Conservation (phyloP, 345 rosid species). For the Rhodomyrtus tomentosa region DNA sequence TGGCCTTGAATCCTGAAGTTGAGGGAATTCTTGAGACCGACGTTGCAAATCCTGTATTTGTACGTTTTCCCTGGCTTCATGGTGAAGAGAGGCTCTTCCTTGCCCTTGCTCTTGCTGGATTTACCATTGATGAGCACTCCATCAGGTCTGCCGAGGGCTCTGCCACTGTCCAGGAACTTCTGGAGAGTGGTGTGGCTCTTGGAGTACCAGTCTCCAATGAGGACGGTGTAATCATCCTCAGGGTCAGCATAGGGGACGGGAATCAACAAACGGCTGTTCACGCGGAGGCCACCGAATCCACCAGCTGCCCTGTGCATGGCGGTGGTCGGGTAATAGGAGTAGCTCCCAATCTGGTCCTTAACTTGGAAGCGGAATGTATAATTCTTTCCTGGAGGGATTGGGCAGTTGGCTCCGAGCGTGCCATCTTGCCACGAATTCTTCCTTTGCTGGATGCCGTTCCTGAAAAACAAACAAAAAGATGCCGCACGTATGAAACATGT, state of each 20-base stretch:
- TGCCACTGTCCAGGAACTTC: slow-evolving; percentile 3
- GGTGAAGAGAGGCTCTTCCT: slow-evolving; percentile 4
- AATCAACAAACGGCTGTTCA: slow-evolving; percentile 4
- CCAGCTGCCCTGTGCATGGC: slow-evolving; percentile 6
- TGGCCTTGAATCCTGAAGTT: slow-evolving; percentile 10
- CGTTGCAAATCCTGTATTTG: slow-evolving; percentile 11
- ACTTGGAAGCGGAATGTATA: slow-evolving; percentile 16
- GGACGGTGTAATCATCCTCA: slow-evolving; percentile 9
- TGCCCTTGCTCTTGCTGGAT: slow-evolving; percentile 1
- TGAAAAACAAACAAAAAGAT: not conserved
- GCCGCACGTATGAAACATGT: not conserved
- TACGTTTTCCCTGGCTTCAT: slow-evolving; percentile 13
- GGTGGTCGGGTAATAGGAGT: slow-evolving; percentile 4
- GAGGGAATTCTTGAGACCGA: slow-evolving; percentile 7
- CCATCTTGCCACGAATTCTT: slow-evolving; percentile 19
- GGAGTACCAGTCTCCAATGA: slow-evolving; percentile 10
- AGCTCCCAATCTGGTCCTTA: slow-evolving; percentile 20
- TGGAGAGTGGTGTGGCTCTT: slow-evolving; percentile 3
- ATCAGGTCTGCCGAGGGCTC: slow-evolving; percentile 7
- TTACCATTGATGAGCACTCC: slow-evolving; percentile 12
- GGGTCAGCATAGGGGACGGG: slow-evolving; percentile 9
- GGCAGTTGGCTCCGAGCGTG: slow-evolving; percentile 13
- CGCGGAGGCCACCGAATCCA: slow-evolving; percentile 8
- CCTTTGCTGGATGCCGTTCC: slow-evolving; percentile 8
- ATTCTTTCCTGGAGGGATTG: slow-evolving; percentile 11